Evolutionary conservation across 176 grass and related monocot species (phyloP).

Genomic region (Triticum monococcum): DNA sequence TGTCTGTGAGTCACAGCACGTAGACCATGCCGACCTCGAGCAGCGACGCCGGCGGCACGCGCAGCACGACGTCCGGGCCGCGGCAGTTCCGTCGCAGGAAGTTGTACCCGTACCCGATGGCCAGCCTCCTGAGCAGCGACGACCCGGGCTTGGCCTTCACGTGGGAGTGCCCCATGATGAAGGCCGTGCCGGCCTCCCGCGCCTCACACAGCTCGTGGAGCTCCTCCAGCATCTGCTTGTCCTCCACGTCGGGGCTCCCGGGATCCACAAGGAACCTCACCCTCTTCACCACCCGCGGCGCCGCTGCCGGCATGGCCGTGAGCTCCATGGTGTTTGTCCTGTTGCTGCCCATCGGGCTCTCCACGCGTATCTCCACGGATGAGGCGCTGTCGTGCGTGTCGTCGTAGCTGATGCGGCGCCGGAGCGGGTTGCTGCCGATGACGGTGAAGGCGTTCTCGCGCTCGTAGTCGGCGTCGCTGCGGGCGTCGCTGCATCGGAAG

Average conservation of each 20-base stretch:
- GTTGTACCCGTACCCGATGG: constrained; percentile 74
- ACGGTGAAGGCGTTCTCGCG: constrained; percentile 70
- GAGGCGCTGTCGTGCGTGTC: constrained; percentile 21
- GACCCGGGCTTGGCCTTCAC: constrained; percentile 79
- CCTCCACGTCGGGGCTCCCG: constrained; percentile 44
- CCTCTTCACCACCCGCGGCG: constrained; percentile 18
- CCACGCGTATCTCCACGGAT: constrained; percentile 17
- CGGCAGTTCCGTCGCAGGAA: constrained; percentile 90
- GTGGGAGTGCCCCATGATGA: constrained; percentile 93
- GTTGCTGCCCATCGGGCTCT: neutral
- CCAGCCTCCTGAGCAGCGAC: constrained; percentile 73
- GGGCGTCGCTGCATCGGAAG: constrained; percentile 27
- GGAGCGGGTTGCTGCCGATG: constrained; percentile 60
- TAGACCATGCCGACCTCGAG: constrained; percentile 99
- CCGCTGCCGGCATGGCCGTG: neutral
- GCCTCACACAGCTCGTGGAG: constrained; percentile 70
- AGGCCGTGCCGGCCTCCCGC: constrained; percentile 75
- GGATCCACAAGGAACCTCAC: constrained; percentile 69
- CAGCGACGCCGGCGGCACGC: constrained; percentile 86
- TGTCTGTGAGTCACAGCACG: constrained; percentile 42
- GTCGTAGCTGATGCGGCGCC: constrained; percentile 21
- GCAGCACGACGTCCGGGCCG: constrained; percentile 75
- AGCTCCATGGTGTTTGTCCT: constrained; percentile 31
- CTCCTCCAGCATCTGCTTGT: constrained; percentile 53
- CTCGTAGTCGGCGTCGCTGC: constrained; percentile 28